These are phyloP conservation scores for Cryphonectria carpinicola DNA, from an alignment of 2,329 filamentous ascomycete genomes.

Conservation along the genomic window DNA sequence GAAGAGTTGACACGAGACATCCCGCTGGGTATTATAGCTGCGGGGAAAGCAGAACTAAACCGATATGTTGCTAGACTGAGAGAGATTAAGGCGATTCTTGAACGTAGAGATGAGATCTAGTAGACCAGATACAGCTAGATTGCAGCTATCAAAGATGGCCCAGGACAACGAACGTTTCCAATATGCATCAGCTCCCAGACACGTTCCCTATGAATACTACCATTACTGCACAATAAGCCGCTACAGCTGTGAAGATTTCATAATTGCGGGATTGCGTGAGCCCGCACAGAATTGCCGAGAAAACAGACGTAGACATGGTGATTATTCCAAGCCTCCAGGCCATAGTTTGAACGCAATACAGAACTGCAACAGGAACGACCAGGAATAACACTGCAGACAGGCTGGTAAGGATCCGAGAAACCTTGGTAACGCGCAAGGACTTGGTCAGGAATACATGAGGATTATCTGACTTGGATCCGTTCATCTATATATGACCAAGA, in stretches of 20 bases:
- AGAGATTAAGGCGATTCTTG: neutral
- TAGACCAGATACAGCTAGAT: neutral
- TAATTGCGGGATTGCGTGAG: neutral
- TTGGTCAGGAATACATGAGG: neutral
- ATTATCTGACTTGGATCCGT: neutral
- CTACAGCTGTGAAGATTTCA: neutral
- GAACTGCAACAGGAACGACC: neutral
- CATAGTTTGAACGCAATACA: neutral
- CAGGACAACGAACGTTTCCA: neutral
- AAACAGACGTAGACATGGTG: neutral
- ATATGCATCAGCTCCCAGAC: neutral
- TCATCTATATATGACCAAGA: neutral
- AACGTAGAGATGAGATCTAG: neutral
- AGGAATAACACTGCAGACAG: neutral
- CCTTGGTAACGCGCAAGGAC: neutral
- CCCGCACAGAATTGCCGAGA: neutral
- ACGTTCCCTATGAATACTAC: neutral
- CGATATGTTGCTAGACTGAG: neutral
- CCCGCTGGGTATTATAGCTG: neutral
- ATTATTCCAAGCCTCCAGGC: neutral
- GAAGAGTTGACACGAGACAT: neutral
- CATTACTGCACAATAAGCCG: constrained; percentile 2
- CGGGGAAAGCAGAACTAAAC: neutral
- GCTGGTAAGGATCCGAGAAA: neutral
- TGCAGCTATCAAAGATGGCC: neutral